phyloP scores from a whole-genome alignment of 176 grass and related monocot genomes.

The Oryza officinalis region DNA sequence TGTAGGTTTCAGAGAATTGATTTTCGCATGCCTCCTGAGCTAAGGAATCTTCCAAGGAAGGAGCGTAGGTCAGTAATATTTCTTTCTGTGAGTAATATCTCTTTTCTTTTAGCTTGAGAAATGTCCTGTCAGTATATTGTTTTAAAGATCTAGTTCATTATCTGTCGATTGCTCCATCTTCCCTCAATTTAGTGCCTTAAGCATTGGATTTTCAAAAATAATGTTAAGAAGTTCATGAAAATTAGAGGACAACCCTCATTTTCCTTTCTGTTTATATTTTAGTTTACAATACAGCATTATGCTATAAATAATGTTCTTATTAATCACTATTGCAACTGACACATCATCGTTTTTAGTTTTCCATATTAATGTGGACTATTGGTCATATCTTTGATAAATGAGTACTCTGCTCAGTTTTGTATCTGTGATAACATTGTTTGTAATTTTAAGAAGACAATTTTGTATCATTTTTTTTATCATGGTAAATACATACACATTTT shows the following conservation, averaged over 20 bases:
- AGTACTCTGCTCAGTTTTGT: background rate
- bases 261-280: background rate
- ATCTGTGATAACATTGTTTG: background rate
- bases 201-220: background rate
- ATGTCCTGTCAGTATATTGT: background rate
- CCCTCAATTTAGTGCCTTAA: constrained; percentile 18
- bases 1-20: constrained; percentile 89
- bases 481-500: background rate
- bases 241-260: background rate
- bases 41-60: constrained; percentile 58
- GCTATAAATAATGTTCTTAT: background rate
- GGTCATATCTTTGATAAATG: background rate
- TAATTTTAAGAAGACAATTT: background rate
- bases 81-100: background rate
- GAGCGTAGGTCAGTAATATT: constrained; percentile 55
- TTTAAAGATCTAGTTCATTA: constrained; percentile 6
- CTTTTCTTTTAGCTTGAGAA: constrained; percentile 18
- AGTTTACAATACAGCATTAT: background rate
- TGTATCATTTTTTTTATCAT: background rate
- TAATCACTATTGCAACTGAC: background rate
- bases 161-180: background rate
- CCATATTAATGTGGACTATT: background rate
- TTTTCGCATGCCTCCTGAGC: constrained; percentile 77
- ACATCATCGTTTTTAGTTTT: background rate
- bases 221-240: background rate